Conservation (phyloP, 2,329 filamentous ascomycete species). For the Ascosphaera aggregata region DNA sequence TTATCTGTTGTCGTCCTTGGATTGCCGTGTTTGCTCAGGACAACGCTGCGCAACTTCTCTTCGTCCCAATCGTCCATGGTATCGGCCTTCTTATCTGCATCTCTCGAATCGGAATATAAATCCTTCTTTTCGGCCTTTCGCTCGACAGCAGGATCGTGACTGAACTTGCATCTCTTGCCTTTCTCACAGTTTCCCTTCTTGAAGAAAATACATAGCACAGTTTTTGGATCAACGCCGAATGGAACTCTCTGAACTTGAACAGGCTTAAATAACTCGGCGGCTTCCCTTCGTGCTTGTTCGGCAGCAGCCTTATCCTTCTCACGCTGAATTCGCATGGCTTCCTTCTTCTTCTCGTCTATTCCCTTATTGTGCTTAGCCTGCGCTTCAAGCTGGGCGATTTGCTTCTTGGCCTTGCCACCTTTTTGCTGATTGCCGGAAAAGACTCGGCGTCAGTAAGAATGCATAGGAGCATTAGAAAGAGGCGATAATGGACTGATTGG, state of each 20-base stretch:
- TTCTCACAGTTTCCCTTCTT: slow-evolving; percentile 97
- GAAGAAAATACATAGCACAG: slow-evolving; percentile 85
- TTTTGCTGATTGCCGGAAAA: slow-evolving; percentile 40
- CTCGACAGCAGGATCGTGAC: slow-evolving; percentile 72
- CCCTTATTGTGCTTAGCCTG: slow-evolving; percentile 51
- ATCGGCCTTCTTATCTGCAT: slow-evolving; percentile 50
- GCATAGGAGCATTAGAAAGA: neutral
- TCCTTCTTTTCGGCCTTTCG: slow-evolving; percentile 83
- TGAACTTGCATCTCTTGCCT: slow-evolving; percentile 94
- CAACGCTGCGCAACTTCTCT: slow-evolving; percentile 75
- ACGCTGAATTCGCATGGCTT: slow-evolving; percentile 37
- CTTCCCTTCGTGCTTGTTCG: slow-evolving; percentile 61
- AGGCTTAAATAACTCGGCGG: slow-evolving; percentile 65
- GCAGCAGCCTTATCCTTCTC: slow-evolving; percentile 82
- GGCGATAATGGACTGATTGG: neutral
- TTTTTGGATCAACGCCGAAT: slow-evolving; percentile 96
- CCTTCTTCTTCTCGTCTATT: slow-evolving; percentile 71
- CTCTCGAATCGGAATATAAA: slow-evolving; percentile 65
- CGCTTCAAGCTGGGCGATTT: slow-evolving; percentile 62
- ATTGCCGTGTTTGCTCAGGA: slow-evolving; percentile 92
- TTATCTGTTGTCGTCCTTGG: slow-evolving; percentile 90
- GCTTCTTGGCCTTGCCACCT: slow-evolving; percentile 68
- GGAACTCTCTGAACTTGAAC: slow-evolving; percentile 94
- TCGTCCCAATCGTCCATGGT: slow-evolving; percentile 96
- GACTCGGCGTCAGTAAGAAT: neutral